Base-by-base conservation (phyloP, 2,329 filamentous ascomycete species). In the Malbranchea cinnamomea region DNA sequence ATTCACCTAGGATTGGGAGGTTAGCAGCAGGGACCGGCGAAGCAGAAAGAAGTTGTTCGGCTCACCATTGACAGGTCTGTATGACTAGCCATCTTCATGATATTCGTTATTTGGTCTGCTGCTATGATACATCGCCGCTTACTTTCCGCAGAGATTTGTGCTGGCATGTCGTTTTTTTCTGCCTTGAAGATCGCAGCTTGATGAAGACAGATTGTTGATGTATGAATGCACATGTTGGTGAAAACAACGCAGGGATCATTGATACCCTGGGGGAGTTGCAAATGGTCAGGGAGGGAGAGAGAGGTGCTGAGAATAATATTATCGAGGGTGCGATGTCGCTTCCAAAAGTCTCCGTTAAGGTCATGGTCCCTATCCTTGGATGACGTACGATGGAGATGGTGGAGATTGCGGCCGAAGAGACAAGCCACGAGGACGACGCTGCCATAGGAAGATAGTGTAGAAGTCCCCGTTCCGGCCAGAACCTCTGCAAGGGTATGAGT, bases 101-200 rank as follows among this genome's bases (percentile, higher is more conserved):
- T 87, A 42, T 74, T 85, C 6, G 85, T 80, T 48, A 94, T 91
- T 49, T 94, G 85, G 34, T 85, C 84, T 16, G 89, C 89, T 8
- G 87, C 84, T 13, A 84, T 84, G 35, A 95, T 83, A 45, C 89
- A 95, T 37, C 89, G 71, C 9, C 89, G 72, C 53, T 93, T 94
- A 53, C 85, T 93, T 49, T 95, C 87, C 1, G 79, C 74, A 39
- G 80, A 76, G 26, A 94, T 76, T 11, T 78, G 75, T 1, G 68
- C 61, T 1, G 82, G 75, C 37, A 94, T 60, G 31, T 74, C 71
- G 53, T 93, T 78, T 56, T 84, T 89, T 45, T 95, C 87, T 0
- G 85, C 84, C 51, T 94, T 95, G 66, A 87, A 94, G 12, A 98
- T 95, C 15, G 89, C 89, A 2, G 87, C 89, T 57, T 98, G 89